Evolutionary conservation across 2,329 filamentous ascomycete species (phyloP).

Genomic region (Coniella lustricola): DNA sequence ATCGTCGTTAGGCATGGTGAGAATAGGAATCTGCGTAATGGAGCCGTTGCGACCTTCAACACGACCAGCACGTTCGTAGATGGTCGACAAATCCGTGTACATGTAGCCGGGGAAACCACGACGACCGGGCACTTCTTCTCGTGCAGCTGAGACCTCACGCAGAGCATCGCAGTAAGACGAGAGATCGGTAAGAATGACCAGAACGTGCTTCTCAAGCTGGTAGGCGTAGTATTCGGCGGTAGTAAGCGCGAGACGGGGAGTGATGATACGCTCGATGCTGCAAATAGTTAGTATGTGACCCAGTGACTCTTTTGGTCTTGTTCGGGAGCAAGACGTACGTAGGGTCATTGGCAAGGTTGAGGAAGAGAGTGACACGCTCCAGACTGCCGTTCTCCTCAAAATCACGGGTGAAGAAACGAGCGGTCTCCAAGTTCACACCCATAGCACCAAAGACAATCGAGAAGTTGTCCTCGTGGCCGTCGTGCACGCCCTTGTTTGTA

Average conservation of each 20-base stretch:
- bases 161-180: conserved; percentile 98
- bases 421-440: conserved; percentile 99
- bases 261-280: conserved; percentile 99
- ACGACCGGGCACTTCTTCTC: conserved; percentile 97
- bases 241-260: conserved; percentile 92
- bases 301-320: background rate
- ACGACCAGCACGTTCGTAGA: conserved; percentile 98
- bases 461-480: conserved; percentile 98
- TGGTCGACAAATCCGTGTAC: conserved; percentile 99
- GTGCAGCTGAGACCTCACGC: conserved; percentile 93
- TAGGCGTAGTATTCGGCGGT: conserved; percentile 99
- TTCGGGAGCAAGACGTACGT: conserved; percentile 55
- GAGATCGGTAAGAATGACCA: conserved; percentile 97
- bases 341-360: conserved; percentile 98
- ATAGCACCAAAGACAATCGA: conserved; percentile 99
- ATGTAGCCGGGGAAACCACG: conserved; percentile 99
- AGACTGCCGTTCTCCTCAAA: conserved; percentile 99
- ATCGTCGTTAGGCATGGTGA: conserved; percentile 99
- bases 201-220: conserved; percentile 98
- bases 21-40: conserved; percentile 96
- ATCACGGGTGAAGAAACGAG: conserved; percentile 95
- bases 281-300: background rate
- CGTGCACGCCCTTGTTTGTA: conserved; percentile 90
- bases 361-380: conserved; percentile 94
- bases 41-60: conserved; percentile 94